Conservation (phyloP, 2,329 filamentous ascomycete species). For the Parascedosporium putredinis region DNA sequence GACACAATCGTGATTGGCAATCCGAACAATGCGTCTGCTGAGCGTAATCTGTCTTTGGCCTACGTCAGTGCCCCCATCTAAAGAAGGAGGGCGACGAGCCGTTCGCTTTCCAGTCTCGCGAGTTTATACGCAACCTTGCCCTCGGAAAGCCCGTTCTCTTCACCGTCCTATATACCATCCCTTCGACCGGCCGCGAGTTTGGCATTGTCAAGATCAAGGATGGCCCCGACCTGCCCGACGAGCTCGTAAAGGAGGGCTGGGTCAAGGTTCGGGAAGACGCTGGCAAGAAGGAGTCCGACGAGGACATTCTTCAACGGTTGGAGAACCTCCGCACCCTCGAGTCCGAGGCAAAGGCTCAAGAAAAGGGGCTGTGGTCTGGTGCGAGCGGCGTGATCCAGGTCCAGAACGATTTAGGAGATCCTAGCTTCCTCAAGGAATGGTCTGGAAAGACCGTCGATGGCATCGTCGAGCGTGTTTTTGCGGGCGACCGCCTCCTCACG, state of each 20-base stretch:
- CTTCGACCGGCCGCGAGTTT: conserved; percentile 78
- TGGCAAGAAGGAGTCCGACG: conserved; percentile 78
- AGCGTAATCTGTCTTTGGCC: conserved; percentile 81
- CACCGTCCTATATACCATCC: conserved; percentile 77
- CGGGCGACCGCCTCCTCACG: conserved; percentile 80
- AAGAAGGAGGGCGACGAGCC: conserved; percentile 85
- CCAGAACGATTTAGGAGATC: conserved; percentile 68
- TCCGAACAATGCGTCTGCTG: conserved; percentile 68
- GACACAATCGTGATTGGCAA: conserved; percentile 82
- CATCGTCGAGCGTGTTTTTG: conserved; percentile 83
- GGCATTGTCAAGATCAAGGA: conserved; percentile 68
- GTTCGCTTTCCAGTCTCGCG: conserved; percentile 87
- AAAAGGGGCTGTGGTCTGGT: conserved; percentile 71
- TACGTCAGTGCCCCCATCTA: conserved; percentile 85
- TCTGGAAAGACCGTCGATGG: conserved; percentile 79
- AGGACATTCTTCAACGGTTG: conserved; percentile 60
- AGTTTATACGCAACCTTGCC: conserved; percentile 73
- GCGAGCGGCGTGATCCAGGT: conserved; percentile 60
- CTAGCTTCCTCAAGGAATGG: conserved; percentile 70
- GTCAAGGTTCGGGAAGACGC: conserved; percentile 89
- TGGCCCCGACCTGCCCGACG: conserved; percentile 69
- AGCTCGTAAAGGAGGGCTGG: conserved; percentile 81
- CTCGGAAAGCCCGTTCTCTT: conserved; percentile 85
- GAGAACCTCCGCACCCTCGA: conserved; percentile 72
- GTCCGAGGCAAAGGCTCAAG: conserved; percentile 63